Conservation (phyloP, 78 protist genomes). For the Paratrimastix pyriformis region DNA sequence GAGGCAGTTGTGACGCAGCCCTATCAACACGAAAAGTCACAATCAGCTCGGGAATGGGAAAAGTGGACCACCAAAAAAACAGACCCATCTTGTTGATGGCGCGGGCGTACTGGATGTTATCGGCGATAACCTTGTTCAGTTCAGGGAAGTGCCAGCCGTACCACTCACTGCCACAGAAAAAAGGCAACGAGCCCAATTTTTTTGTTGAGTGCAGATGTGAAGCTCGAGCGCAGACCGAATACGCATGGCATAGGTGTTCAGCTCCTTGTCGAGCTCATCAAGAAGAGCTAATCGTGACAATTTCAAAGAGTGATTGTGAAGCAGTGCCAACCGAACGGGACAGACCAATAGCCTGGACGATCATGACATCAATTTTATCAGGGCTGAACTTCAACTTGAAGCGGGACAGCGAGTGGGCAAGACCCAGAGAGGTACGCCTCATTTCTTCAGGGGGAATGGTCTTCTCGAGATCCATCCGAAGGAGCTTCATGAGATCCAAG, state of each 20-base stretch:
- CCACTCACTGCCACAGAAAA: constrained; percentile 72
- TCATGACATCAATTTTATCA: constrained; percentile 96
- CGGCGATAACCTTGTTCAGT: constrained; percentile 68
- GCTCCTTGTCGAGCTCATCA: constrained; percentile 94
- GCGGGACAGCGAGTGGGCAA: constrained; percentile 85
- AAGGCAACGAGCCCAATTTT: neutral
- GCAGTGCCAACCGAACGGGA: neutral
- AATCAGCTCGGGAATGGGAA: neutral
- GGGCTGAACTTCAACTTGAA: constrained; percentile 92
- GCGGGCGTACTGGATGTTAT: constrained; percentile 66
- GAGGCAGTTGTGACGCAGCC: neutral
- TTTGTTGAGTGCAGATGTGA: neutral
- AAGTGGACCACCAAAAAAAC: neutral
- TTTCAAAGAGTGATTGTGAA: neutral
- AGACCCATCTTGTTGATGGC: constrained; percentile 53
- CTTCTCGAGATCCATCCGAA: neutral
- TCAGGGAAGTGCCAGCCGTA: constrained; percentile 99
- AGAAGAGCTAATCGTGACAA: constrained; percentile 51
- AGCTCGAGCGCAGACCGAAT: constrained; percentile 38
- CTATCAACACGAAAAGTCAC: neutral
- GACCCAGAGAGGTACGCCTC: constrained; percentile 70
- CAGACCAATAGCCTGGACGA: constrained; percentile 91
- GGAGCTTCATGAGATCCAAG: neutral
- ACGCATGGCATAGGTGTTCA: constrained; percentile 94
- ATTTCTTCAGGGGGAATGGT: neutral